These are phyloP conservation scores for Coleophoma eucalyptorum DNA, from an alignment of 2,329 filamentous ascomycete genomes.

Conservation along the genomic window DNA sequence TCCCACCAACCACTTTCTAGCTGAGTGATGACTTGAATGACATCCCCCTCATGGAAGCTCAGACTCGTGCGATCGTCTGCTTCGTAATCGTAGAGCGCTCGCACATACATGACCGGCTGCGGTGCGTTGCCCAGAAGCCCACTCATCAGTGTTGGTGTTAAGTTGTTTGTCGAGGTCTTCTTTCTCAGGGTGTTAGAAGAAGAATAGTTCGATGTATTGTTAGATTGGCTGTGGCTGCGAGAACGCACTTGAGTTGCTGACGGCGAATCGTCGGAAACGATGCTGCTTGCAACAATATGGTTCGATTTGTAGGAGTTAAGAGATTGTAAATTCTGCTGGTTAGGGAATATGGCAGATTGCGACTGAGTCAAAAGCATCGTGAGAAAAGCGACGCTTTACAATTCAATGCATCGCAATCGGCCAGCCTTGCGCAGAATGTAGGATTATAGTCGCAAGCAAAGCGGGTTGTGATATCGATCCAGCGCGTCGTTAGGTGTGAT, in stretches of 20 bases:
- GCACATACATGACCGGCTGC: slow-evolving; percentile 78
- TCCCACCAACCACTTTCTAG: slow-evolving; percentile 99
- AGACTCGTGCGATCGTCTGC: slow-evolving; percentile 95
- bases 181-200: slow-evolving; percentile 10
- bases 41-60: slow-evolving; percentile 94
- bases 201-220: slow-evolving; percentile 7
- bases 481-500: background rate
- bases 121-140: slow-evolving; percentile 56
- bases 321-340: slow-evolving; percentile 41
- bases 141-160: slow-evolving; percentile 47
- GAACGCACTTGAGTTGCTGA: background rate
- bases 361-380: slow-evolving; percentile 49
- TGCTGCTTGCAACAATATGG: background rate
- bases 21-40: slow-evolving; percentile 98
- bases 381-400: slow-evolving; percentile 26
- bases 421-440: background rate
- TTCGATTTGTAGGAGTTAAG: slow-evolving; percentile 26
- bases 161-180: slow-evolving; percentile 16
- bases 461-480: background rate
- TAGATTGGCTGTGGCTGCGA: slow-evolving; percentile 2
- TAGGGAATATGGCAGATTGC: slow-evolving; percentile 33
- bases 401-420: slow-evolving; percentile 4
- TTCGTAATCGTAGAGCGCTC: slow-evolving; percentile 96
- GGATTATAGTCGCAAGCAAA: background rate
- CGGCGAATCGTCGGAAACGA: background rate